These are phyloP conservation scores for Chamaecyparis obtusa DNA, from an alignment of 75 land plant species.

Conservation along the genomic window DNA sequence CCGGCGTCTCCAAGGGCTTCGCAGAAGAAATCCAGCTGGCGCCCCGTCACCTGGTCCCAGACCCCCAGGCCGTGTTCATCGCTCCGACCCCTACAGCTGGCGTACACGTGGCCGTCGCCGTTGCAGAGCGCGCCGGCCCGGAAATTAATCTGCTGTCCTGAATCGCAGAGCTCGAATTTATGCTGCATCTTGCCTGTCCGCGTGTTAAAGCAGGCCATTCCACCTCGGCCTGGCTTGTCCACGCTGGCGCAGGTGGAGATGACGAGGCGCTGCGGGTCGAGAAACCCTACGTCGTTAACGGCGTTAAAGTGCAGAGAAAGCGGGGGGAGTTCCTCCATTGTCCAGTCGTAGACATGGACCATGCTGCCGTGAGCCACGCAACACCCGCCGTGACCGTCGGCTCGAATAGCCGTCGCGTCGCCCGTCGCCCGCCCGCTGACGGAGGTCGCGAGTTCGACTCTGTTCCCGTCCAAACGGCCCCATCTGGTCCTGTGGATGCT, in stretches of 20 bases:
- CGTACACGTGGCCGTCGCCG: slow-evolving; percentile 46
- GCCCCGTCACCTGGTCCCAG: slow-evolving; percentile 77
- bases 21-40: slow-evolving; percentile 69
- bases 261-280: slow-evolving; percentile 49
- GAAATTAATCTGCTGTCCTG: slow-evolving; percentile 53
- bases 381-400: slow-evolving; percentile 88
- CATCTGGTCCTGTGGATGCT: slow-evolving; percentile 64
- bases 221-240: slow-evolving; percentile 58
- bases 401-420: slow-evolving; percentile 88
- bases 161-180: slow-evolving; percentile 58
- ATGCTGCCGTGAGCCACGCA: slow-evolving; percentile 90
- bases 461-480: slow-evolving; percentile 85
- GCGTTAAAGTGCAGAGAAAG: slow-evolving; percentile 71
- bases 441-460: slow-evolving; percentile 39
- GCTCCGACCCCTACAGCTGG: slow-evolving; percentile 79
- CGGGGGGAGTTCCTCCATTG: slow-evolving; percentile 63
- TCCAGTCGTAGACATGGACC: slow-evolving; percentile 93
- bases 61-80: slow-evolving; percentile 85
- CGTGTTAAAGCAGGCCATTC: slow-evolving; percentile 70
- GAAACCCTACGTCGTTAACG: slow-evolving; percentile 79
- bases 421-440: slow-evolving; percentile 75
- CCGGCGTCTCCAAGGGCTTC: slow-evolving; percentile 81
- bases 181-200: slow-evolving; percentile 55
- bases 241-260: slow-evolving; percentile 69
- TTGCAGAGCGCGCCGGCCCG: slow-evolving; percentile 65